Conservation (phyloP, 805 yeast genomes). For the Scheffersomyces coipomensis region DNA sequence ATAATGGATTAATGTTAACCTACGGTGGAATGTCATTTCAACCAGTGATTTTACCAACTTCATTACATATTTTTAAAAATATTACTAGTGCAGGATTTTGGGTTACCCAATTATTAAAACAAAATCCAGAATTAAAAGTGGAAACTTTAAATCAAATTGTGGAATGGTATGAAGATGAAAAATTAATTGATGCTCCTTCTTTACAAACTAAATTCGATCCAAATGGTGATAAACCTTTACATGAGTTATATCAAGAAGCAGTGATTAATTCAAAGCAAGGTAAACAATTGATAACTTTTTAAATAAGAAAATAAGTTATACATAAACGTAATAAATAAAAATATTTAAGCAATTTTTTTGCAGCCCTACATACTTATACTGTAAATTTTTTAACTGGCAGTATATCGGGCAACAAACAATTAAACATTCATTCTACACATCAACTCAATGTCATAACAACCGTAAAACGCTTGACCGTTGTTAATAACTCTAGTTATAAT, state of each 20-base stretch:
- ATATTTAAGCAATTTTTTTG: no score
- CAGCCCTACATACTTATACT: no score
- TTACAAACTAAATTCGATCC: slow-evolving; percentile 19
- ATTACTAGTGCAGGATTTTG: slow-evolving; percentile 87
- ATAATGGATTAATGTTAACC: slow-evolving; percentile 76
- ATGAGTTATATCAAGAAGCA: slow-evolving; percentile 27
- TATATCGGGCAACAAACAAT: no score
- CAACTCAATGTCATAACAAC: no score
- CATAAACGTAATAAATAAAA: no score
- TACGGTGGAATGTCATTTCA: slow-evolving; percentile 98
- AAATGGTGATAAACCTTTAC: slow-evolving; percentile 19
- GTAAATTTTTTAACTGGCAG: no score
- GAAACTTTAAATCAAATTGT: slow-evolving; percentile 36
- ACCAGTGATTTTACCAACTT: slow-evolving; percentile 90
- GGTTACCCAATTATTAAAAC: slow-evolving; percentile 61
- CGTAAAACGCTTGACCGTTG: no score
- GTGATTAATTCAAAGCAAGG: slow-evolving; percentile 33
- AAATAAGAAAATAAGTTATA: neutral
- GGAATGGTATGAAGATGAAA: slow-evolving; percentile 41
- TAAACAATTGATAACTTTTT: slow-evolving; percentile 34
- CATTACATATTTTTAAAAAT: slow-evolving; percentile 86
- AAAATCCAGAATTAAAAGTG: slow-evolving; percentile 32
- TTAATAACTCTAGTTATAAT: no score
- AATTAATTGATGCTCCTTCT: slow-evolving; percentile 37
- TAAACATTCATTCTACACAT: no score